phyloP scores from a whole-genome alignment of 805 yeast genomes.

The Wickerhamomyces queroliae region DNA sequence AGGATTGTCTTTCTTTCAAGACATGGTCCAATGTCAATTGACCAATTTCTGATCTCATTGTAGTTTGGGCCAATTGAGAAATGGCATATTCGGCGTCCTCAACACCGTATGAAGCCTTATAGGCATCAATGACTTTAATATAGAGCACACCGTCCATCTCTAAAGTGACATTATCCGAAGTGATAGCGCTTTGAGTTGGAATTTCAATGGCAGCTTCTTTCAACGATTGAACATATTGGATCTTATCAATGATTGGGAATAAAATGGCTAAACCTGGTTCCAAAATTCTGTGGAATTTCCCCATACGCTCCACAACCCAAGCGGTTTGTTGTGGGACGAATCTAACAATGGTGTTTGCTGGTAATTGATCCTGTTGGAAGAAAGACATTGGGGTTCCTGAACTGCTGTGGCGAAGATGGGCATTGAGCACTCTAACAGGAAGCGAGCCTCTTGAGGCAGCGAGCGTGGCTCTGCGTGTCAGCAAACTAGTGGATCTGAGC shows the following conservation, averaged over 20 bases:
- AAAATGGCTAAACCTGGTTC: constrained; percentile 75
- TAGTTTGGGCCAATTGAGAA: constrained; percentile 81
- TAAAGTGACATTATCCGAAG: constrained; percentile 78
- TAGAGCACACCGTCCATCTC: constrained; percentile 83
- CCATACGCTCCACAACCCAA: constrained; percentile 90
- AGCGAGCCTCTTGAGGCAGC: neutral
- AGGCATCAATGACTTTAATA: constrained; percentile 72
- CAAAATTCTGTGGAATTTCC: constrained; percentile 63
- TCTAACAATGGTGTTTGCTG: constrained; percentile 68
- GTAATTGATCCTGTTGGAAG: constrained; percentile 58
- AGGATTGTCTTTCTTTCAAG: constrained; percentile 65
- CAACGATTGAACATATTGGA: constrained; percentile 75
- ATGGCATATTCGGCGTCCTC: constrained; percentile 86
- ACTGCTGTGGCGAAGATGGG: neutral
- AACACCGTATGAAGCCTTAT: constrained; percentile 82
- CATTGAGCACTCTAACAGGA: neutral
- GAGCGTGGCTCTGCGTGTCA: neutral
- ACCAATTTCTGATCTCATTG: constrained; percentile 88
- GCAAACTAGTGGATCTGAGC: neutral
- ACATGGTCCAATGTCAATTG: constrained; percentile 76
- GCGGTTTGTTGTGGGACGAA: constrained; percentile 91
- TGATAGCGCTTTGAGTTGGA: constrained; percentile 79
- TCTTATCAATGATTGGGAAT: constrained; percentile 67
- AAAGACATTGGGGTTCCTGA: constrained; percentile 41
- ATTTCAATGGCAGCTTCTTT: constrained; percentile 85